Evolutionary conservation across 2,329 filamentous ascomycete genomes (phyloP).

Genomic region (Dothiorella sarmentorum): DNA sequence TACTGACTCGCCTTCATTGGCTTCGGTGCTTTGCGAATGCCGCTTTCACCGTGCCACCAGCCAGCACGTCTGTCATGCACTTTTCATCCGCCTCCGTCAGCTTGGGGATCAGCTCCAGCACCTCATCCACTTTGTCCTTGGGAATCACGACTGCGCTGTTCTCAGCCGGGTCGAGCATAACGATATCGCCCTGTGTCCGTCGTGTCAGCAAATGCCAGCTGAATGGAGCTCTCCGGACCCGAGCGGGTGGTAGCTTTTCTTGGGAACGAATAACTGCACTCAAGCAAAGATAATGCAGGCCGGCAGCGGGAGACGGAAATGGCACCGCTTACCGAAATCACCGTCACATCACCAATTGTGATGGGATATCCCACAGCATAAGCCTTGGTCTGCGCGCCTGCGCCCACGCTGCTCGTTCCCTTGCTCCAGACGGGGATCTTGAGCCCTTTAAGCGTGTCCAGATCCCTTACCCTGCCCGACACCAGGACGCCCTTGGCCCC

Average conservation of each 20-base stretch:
- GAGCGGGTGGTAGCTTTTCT: background rate
- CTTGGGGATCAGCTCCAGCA: slow-evolving; percentile 58
- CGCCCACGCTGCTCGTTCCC: slow-evolving; percentile 57
- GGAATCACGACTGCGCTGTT: slow-evolving; percentile 66
- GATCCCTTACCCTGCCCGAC: slow-evolving; percentile 64
- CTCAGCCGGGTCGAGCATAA: slow-evolving; percentile 67
- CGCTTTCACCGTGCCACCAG: slow-evolving; percentile 61
- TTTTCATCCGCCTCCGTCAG: slow-evolving; percentile 43
- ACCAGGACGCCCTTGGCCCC: slow-evolving; percentile 63
- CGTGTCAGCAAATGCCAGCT: slow-evolving; percentile 5
- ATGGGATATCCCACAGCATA: slow-evolving; percentile 49
- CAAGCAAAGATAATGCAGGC: background rate
- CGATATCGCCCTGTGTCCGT: slow-evolving; percentile 56
- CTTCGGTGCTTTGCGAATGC: slow-evolving; percentile 58
- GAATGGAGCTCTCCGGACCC: background rate
- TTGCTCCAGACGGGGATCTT: slow-evolving; percentile 52
- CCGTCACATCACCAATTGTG: slow-evolving; percentile 34
- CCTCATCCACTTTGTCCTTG: slow-evolving; percentile 54
- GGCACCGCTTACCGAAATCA: slow-evolving; percentile 31
- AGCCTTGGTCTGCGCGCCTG: slow-evolving; percentile 54
- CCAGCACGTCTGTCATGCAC: slow-evolving; percentile 56
- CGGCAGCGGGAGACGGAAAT: too few relatives aligned
- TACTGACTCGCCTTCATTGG: background rate
- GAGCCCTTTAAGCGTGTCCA: slow-evolving; percentile 56
- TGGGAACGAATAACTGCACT: background rate